phyloP scores from a whole-genome alignment of 2,329 filamentous ascomycete genomes.

The Pseudophaeomoniella oleicola region DNA sequence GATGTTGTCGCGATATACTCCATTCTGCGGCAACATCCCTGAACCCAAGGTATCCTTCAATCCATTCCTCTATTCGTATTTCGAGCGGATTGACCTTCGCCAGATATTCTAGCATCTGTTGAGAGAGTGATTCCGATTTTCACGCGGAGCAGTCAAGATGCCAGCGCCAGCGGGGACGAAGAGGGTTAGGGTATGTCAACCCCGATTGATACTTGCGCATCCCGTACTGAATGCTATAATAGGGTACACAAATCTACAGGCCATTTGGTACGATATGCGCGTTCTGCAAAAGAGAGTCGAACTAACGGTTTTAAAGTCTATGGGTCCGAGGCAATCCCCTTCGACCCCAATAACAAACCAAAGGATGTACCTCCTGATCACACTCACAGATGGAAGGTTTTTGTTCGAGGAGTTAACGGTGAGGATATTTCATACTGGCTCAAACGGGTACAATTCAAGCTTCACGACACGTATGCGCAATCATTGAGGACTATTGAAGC shows the following conservation, averaged over 20 bases:
- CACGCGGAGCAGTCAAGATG: too few species aligned
- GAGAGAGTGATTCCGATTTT: too few species aligned
- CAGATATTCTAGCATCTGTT: too few species aligned
- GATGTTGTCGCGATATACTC: too few species aligned
- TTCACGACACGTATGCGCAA: constrained; percentile 93
- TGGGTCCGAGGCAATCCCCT: constrained; percentile 65
- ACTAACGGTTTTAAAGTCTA: constrained; percentile 47
- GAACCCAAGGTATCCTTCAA: too few species aligned
- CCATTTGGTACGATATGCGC: constrained; percentile 25
- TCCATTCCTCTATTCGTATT: too few species aligned
- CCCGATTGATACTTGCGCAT: background rate
- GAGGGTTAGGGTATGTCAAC: constrained; percentile 31
- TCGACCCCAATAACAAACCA: constrained; percentile 64
- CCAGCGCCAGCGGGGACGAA: constrained; percentile 39
- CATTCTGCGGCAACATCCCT: too few species aligned
- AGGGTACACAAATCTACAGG: constrained; percentile 31
- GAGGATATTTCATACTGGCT: constrained; percentile 92
- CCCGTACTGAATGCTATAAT: background rate
- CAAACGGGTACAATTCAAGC: constrained; percentile 92
- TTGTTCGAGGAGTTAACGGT: constrained; percentile 78
- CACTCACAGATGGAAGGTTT: constrained; percentile 93
- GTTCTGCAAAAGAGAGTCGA: constrained; percentile 34
- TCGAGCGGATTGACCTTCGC: too few species aligned
- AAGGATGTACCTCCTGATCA: constrained; percentile 70
- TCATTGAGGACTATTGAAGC: constrained; percentile 72